phyloP scores from a whole-genome alignment of 1,139 yeast species.

The Lodderomyces beijingensis region DNA sequence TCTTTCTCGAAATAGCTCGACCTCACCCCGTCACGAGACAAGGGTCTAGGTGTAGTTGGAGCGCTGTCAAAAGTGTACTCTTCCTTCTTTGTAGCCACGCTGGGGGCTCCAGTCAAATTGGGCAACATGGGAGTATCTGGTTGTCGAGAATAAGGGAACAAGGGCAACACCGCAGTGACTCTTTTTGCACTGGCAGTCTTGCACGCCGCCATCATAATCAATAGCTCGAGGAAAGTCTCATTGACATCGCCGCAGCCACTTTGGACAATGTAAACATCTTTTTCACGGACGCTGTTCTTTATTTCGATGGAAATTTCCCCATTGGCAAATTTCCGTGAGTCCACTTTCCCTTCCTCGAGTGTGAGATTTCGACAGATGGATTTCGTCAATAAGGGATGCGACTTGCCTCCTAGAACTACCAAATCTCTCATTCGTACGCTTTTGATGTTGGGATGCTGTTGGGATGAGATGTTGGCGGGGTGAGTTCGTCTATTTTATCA shows the following conservation, averaged over 20 bases:
- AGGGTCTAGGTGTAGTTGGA: constrained; percentile 56
- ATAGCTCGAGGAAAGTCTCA: constrained; percentile 82
- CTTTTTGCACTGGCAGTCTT: constrained; percentile 92
- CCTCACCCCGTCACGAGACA: constrained; percentile 18
- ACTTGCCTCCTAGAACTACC: constrained; percentile 72
- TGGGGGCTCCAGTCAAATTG: constrained; percentile 48
- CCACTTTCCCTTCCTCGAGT: constrained; percentile 55
- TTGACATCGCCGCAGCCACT: constrained; percentile 87
- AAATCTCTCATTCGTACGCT: constrained; percentile 68
- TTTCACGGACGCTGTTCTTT: constrained; percentile 83
- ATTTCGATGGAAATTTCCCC: constrained; percentile 90
- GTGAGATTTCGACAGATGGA: constrained; percentile 63
- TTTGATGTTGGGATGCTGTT: no score
- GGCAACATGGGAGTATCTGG: constrained; percentile 92
- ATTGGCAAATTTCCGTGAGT: constrained; percentile 59
- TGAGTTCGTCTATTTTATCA: no score
- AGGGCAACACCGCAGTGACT: constrained; percentile 91
- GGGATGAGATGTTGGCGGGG: not conserved
- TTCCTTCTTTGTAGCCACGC: constrained; percentile 36
- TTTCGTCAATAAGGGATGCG: constrained; percentile 62
- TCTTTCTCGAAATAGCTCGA: constrained; percentile 1
- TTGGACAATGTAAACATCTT: constrained; percentile 84
- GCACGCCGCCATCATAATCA: constrained; percentile 90
- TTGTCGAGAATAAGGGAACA: constrained; percentile 94
- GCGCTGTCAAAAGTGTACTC: constrained; percentile 57